A percentile compares a stretch with the other conserved stretches of the same genome.
Evolutionary conservation across 2,329 filamentous ascomycete species (phyloP).

Genomic region (Aspergillus sp.): DNA sequence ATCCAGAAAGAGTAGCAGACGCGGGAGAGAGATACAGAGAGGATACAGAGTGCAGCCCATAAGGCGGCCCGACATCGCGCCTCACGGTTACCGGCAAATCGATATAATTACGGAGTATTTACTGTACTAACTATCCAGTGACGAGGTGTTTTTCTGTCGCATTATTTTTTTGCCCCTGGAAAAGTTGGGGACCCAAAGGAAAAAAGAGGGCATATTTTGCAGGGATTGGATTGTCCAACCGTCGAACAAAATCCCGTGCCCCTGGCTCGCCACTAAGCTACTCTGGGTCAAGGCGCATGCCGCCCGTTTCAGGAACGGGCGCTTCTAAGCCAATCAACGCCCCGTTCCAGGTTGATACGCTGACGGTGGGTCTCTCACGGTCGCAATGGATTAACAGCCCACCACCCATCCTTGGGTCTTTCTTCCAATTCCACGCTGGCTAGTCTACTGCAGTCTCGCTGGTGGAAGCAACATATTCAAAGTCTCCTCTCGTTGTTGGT

Average conservation of each 20-base stretch:
- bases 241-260: neutral
- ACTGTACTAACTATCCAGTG: too few relatives aligned
- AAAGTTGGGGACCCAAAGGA: neutral
- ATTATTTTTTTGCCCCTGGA: neutral
- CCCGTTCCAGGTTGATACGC: neutral
- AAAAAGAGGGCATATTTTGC: too few relatives aligned
- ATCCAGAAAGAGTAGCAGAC: neutral
- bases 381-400: too few relatives aligned
- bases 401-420: too few relatives aligned
- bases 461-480: too few relatives aligned
- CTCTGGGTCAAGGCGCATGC: constrained; percentile 1
- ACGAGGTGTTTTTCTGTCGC: too few relatives aligned
- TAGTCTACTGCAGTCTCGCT: too few relatives aligned
- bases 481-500: too few relatives aligned
- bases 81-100: neutral
- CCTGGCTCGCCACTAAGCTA: constrained; percentile 11
- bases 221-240: neutral
- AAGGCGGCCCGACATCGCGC: neutral
- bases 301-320: constrained; percentile 17
- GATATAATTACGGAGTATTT: too few relatives aligned
- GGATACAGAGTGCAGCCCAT: neutral
- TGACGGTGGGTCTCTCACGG: neutral
- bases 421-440: too few relatives aligned
- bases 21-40: neutral
- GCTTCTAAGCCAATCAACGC: constrained; percentile 2